Base-by-base conservation (phyloP, 2,329 filamentous ascomycete genomes). In the Phialophora expanda region DNA sequence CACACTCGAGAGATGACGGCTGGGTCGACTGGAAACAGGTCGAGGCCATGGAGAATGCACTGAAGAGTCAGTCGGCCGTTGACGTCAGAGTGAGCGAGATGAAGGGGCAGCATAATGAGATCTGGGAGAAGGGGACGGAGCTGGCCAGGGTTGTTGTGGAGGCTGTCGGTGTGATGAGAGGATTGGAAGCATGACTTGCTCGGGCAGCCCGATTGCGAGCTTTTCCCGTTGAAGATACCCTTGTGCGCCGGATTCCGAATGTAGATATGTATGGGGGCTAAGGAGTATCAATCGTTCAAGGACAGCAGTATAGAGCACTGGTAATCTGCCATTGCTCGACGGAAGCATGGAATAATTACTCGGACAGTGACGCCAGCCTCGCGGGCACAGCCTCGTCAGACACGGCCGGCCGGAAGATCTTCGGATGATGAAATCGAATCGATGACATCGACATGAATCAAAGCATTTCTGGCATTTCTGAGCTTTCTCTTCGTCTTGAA, bases 11-110 rank as follows among this genome's bases (percentile, higher is more conserved):
- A n/a, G 75, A 76, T 20, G 81, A 83, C 72, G 75, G 73, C 48
- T 70, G 81, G 38, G 78, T 82, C 8, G 77, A 81, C 71, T 64
- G 67, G 53, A 68, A 65, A 1, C 80, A 82, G 68, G 58, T 74
- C 6, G 73, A 77, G 51, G 72, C 56, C 2, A 81, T 86, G 84
- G 72, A 83, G 81, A 69, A 83, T 75, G 75, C 81, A 75, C 75
- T 85, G 80, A 82, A 76, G 84, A 79, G 28, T 20, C 74, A 82
- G 75, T 71, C 75, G 75, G 72, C 17, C 9, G 56, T 81, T 17
- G 56, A 72, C 74, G 76, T 83, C 1, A 41, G 74, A 2, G 28
- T 72, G 1, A 26, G 67, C 14, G 74, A 76, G 64, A 70, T 82
- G 32, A 68, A 72, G 30, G 79, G 78, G 11, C 65, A 70, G 22